Conservation (phyloP, 805 yeast species). For the Metschnikowia lunata region DNA sequence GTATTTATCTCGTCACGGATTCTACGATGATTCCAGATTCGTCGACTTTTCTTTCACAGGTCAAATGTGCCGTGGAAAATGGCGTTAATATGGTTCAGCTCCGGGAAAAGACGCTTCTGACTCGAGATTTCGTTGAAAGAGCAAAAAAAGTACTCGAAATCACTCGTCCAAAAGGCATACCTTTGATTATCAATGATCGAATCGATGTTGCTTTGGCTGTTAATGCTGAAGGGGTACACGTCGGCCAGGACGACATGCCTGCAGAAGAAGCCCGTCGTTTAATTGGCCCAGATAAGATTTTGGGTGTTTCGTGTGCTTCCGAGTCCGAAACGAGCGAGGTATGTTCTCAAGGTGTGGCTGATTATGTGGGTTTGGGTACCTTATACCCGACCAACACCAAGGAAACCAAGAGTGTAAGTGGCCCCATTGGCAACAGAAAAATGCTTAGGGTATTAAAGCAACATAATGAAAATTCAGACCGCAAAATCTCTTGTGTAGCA, state of each 20-base stretch:
- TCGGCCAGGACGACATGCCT: slow-evolving; percentile 88
- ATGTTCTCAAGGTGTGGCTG: slow-evolving; percentile 48
- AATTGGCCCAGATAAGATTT: slow-evolving; percentile 67
- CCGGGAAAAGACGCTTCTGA: slow-evolving; percentile 71
- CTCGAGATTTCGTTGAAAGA: slow-evolving; percentile 58
- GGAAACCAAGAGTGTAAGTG: slow-evolving; percentile 40
- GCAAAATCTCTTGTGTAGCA: slow-evolving; percentile 56
- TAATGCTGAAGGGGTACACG: slow-evolving; percentile 88
- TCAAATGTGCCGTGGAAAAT: slow-evolving; percentile 54
- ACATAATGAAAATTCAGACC: slow-evolving; percentile 20
- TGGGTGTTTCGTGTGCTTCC: slow-evolving; percentile 73
- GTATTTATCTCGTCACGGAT: slow-evolving; percentile 77
- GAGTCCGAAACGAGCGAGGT: slow-evolving; percentile 53
- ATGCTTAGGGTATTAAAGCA: slow-evolving; percentile 44
- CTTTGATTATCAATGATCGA: slow-evolving; percentile 80
- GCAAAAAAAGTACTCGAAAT: slow-evolving; percentile 60
- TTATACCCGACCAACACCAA: slow-evolving; percentile 74
- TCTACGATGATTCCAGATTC: slow-evolving; percentile 67
- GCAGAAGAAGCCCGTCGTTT: slow-evolving; percentile 53
- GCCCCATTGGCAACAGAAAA: slow-evolving; percentile 60
- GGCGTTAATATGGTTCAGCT: slow-evolving; percentile 83
- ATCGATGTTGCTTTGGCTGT: slow-evolving; percentile 86
- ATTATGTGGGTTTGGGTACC: slow-evolving; percentile 84
- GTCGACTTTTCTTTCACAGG: slow-evolving; percentile 54
- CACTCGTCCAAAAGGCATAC: slow-evolving; percentile 58